Evolutionary conservation across 805 yeast species (phyloP), one percentile per base, ranked within the genome.

Genomic region (Metschnikowia shivogae): DNA sequence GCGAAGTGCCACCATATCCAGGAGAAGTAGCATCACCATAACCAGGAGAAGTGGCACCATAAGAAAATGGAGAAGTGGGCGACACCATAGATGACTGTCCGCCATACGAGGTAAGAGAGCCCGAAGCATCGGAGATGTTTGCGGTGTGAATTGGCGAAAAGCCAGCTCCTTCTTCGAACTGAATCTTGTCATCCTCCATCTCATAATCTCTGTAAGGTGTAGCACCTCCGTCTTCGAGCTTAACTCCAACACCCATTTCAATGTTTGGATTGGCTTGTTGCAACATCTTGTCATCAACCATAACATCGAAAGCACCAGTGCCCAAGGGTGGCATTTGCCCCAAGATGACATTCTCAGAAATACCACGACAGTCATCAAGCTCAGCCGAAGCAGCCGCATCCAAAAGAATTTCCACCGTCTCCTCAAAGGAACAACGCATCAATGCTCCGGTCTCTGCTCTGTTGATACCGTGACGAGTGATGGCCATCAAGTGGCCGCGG

Each of bases 261-360:
- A 63, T 50, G n/a, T 75, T 69, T 28, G 87, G 81, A 30, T 46
- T 46, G 34, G 85, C 72, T 39, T 76, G 63, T 44, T 84, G 82
- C 62, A 92, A 74, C 74, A 89, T 81, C 59, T 82, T 81, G 58
- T 93, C 98, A 65, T 93, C 97, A 49, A 93, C 83, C 82, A 88
- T 82, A 32, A 93, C 92, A 63, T 93, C 98, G 62, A 93, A 93
- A 0, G 96, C 85, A 63, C 99, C 99, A 2, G 99, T 93, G 68
- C 99, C 99, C 57, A 93, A 80, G 48, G 99, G 98, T 19, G 99
- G 98, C 77, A 93, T 80, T 76, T 93, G 99, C 41, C 99, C 99
- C 61, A 93, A 79, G 74, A 93, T 88, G 48, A 93, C 96, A 63
- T 93, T 93, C 67, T 93, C 97, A 32, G 99, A 93, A 49, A 93